phyloP scores from a whole-genome alignment of 2,329 filamentous ascomycete species.

The Decorospora gaudefroyi region DNA sequence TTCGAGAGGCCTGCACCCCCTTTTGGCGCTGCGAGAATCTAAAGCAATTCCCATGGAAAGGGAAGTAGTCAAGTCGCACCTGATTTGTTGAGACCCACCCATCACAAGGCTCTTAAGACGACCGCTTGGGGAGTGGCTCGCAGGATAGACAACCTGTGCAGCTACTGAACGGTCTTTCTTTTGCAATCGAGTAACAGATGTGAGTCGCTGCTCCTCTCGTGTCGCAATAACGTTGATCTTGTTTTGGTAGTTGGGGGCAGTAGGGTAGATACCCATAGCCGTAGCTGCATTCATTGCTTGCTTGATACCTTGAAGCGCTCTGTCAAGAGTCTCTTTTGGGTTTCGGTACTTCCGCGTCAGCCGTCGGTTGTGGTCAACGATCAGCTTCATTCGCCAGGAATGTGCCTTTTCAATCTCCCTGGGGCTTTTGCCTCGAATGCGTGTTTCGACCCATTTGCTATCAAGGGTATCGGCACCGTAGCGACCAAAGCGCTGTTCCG shows the following conservation, averaged over 20 bases:
- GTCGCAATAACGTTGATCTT: not conserved
- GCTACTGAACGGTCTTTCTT: not conserved
- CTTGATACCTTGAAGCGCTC: slow-evolving; percentile 10
- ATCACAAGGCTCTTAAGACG: not conserved
- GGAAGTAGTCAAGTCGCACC: too few species aligned
- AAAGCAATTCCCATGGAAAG: too few species aligned
- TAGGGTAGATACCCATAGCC: slow-evolving; percentile 10
- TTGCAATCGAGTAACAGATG: not conserved
- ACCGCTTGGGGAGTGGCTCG: not conserved
- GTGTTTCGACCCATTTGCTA: not conserved
- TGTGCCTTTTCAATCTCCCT: slow-evolving; percentile 2
- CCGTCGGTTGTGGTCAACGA: slow-evolving; percentile 25
- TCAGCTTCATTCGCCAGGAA: slow-evolving; percentile 18
- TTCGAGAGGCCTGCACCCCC: too few species aligned
- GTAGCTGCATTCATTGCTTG: slow-evolving; percentile 16
- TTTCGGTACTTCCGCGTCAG: slow-evolving; percentile 11
- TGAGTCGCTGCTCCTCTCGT: not conserved
- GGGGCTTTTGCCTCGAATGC: not conserved
- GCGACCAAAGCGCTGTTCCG: slow-evolving; percentile 7
- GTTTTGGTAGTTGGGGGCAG: slow-evolving; percentile 3
- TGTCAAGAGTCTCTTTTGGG: slow-evolving; percentile 3
- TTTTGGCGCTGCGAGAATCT: too few species aligned
- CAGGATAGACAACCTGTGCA: not conserved
- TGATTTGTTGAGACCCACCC: too few species aligned
- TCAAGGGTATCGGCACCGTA: slow-evolving; percentile 8